Base-by-base conservation (phyloP, 208 protist genomes). In the Leishmania braziliensis region DNA sequence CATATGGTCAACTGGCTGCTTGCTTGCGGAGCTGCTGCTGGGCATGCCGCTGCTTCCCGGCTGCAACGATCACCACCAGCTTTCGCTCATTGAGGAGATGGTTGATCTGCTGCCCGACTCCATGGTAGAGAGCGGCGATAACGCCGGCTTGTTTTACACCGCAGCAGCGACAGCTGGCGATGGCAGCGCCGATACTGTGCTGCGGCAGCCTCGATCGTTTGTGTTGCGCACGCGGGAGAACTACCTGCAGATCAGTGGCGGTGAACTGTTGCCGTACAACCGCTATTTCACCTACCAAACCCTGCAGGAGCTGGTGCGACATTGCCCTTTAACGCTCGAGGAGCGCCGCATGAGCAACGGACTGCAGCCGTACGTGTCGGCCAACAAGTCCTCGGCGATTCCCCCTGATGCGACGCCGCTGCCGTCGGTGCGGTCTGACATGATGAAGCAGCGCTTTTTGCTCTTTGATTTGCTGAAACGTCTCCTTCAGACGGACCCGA, bases 1-100 rank as follows among this genome's bases (percentile, higher is more conserved):
- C 88, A 95, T 99, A 82, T 99, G 99, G 98, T 98, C 93, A 43
- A 92, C 99, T n/a, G 99, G 98, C 6, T 99, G 98, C 83, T 93
- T 99, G 60, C 89, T 99, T 33, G 98, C 96, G 62, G 98, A 99
- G 88, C 86, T 99, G 43, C 93, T 97, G 70, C 93, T 97, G 23
- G 99, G 98, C 33, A 89, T 98, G 69, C 98, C 99, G 39, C 81
- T 99, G 53, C 96, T 99, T 80, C 95, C 97, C 0, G 98, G 98
- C 16, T 88, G 88, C 58, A 97, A 96, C 60, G 95, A 98, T 78
- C 84, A 95, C 62, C 96, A 99, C 74, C 98, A 99, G 90, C 86
- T 99, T 10, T 86, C 85, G 29, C 95, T 96, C 62, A 99, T 99
- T n/a, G 96, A 98, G 88, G 97, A 99, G 80, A 92, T 98, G 72